Conservation (phyloP, 2,329 filamentous ascomycete genomes). For the Aspergillus oerlinghausenensis region DNA sequence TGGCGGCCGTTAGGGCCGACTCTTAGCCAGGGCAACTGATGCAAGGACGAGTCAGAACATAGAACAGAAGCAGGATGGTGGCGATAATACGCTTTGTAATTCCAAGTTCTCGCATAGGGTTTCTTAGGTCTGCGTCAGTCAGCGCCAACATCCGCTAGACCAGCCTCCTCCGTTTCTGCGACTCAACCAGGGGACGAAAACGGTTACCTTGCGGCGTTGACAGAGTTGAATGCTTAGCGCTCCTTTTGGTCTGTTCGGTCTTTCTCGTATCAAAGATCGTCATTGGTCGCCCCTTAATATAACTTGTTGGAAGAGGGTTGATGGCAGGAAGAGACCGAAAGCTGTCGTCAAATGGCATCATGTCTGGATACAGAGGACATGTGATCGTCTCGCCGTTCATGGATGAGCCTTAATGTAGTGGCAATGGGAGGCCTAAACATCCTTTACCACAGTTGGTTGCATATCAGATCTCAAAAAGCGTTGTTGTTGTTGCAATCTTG, state of each 20-base stretch:
- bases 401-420: not conserved
- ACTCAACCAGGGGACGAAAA: not conserved
- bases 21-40: not conserved
- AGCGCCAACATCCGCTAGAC: not conserved
- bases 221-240: not conserved
- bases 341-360: not conserved
- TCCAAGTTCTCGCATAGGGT: not conserved
- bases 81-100: not conserved
- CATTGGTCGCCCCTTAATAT: not conserved
- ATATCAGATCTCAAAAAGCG: not conserved
- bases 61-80: not conserved
- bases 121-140: not conserved
- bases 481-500: not conserved
- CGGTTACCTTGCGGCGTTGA: not conserved
- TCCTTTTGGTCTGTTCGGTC: not conserved
- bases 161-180: not conserved
- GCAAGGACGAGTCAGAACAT: not conserved
- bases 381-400: not conserved
- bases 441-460: not conserved
- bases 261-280: not conserved
- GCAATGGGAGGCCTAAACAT: not conserved
- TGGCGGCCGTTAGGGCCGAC: not conserved
- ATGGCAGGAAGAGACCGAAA: not conserved
- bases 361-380: not conserved
- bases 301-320: not conserved